Percentiles rank a stretch among this genome's conserved stretches.
phyloP scores from a whole-genome alignment of 2,329 filamentous ascomycete genomes.

The Pyricularia grisea region DNA sequence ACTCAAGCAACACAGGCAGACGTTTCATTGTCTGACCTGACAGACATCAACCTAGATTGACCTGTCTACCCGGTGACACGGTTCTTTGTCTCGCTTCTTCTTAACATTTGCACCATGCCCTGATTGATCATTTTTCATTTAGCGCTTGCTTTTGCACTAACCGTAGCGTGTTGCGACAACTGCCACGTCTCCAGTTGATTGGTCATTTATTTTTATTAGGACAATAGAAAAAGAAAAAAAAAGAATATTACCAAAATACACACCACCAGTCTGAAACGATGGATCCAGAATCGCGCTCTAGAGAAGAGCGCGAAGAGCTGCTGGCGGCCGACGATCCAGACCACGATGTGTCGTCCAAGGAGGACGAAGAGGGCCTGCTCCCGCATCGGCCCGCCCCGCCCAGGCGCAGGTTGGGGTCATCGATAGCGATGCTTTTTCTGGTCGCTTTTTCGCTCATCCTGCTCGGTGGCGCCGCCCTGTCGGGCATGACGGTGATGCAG shows the following conservation, averaged over 20 bases:
- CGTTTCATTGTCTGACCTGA: background rate
- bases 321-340: background rate
- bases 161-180: background rate
- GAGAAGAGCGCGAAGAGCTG: constrained; percentile 4
- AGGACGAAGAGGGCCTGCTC: background rate
- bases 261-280: background rate
- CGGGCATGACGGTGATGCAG: background rate
- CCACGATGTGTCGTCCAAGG: background rate
- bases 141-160: background rate
- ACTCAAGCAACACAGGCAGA: background rate
- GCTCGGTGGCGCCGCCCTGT: constrained; percentile 3
- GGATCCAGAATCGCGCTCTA: background rate
- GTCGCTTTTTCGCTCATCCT: background rate
- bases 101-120: background rate
- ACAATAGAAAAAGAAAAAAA: background rate
- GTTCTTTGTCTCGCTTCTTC: background rate
- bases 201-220: background rate
- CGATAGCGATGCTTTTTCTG: background rate
- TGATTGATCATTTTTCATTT: background rate
- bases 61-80: background rate
- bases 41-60: background rate
- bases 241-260: background rate
- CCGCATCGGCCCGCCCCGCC: background rate
- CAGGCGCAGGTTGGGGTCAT: background rate
- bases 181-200: background rate